Percentiles rank a stretch among this genome's conserved stretches.
Conservation (phyloP, 1,139 yeast species). For the Candida frijolesensis region DNA sequence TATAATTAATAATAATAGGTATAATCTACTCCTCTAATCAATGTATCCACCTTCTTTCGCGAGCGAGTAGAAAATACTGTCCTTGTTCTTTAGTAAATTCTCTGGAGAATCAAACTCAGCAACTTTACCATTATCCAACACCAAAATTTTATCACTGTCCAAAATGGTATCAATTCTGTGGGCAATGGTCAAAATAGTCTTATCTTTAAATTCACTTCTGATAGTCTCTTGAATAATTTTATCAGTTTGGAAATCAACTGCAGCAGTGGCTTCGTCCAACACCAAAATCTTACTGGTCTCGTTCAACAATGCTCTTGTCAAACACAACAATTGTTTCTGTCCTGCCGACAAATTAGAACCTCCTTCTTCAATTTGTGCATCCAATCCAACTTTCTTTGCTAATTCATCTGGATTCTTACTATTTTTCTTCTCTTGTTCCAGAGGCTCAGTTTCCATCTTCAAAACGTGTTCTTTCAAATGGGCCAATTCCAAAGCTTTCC, state of each 20-base stretch:
- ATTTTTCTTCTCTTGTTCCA: constrained; percentile 19
- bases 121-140: constrained; percentile 68
- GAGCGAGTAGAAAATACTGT: constrained; percentile 32
- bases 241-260: constrained; percentile 83
- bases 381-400: constrained; percentile 31
- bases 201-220: constrained; percentile 59
- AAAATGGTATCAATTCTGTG: constrained; percentile 81
- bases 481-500: constrained; percentile 56
- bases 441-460: constrained; percentile 27
- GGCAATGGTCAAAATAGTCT: constrained; percentile 80
- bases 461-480: constrained; percentile 53
- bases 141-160: constrained; percentile 74
- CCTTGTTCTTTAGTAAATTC: constrained; percentile 25
- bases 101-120: constrained; percentile 64
- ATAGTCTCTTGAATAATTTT: constrained; percentile 75
- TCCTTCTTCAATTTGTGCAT: constrained; percentile 59
- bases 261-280: constrained; percentile 85
- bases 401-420: constrained; percentile 29
- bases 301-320: constrained; percentile 69
- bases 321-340: constrained; percentile 73
- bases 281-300: constrained; percentile 63
- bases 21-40: neutral
- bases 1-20: neutral
- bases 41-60: constrained; percentile 32
- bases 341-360: constrained; percentile 79